Evolutionary conservation across 192 early-diverging fungal genomes (phyloP).

Genomic region (Kickxella alabastrina): DNA sequence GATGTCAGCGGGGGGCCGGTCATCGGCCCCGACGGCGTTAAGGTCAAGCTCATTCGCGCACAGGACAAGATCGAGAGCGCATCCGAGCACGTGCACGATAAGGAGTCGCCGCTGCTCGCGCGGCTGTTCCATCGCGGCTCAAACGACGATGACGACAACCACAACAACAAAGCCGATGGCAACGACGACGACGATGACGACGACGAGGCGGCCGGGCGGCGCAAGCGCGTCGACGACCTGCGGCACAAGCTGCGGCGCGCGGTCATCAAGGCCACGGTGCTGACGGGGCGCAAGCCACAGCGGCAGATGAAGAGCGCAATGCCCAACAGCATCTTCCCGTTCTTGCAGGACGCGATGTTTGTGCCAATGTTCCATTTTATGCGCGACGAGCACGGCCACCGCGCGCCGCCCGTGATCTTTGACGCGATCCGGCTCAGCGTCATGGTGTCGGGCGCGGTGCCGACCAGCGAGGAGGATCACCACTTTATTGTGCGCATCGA

Average conservation of each 20-base stretch:
- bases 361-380: constrained; percentile 53
- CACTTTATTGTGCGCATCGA: constrained; percentile 67
- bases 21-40: neutral
- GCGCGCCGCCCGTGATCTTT: constrained; percentile 52
- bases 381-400: constrained; percentile 50
- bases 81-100: neutral
- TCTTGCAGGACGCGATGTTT: constrained; percentile 52
- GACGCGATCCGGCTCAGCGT: constrained; percentile 49
- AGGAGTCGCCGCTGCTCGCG: constrained; percentile 7
- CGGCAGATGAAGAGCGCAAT: constrained; percentile 40
- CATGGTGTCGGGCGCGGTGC: constrained; percentile 4
- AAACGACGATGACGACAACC: constrained; percentile 2
- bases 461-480: constrained; percentile 29
- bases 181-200: constrained; percentile 9
- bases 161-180: neutral
- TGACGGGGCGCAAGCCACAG: constrained; percentile 28
- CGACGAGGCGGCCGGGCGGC: constrained; percentile 10
- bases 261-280: constrained; percentile 44
- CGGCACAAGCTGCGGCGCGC: constrained; percentile 41
- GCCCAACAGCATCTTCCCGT: constrained; percentile 42
- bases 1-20: neutral
- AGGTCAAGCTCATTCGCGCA: neutral
- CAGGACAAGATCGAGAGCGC: constrained; percentile 3
- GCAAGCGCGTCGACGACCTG: constrained; percentile 34
- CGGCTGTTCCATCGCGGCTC: constrained; percentile 1